Evolutionary conservation across 164 flowering plant genomes (phyloP).

Genomic region (Pachysandra terminalis): DNA sequence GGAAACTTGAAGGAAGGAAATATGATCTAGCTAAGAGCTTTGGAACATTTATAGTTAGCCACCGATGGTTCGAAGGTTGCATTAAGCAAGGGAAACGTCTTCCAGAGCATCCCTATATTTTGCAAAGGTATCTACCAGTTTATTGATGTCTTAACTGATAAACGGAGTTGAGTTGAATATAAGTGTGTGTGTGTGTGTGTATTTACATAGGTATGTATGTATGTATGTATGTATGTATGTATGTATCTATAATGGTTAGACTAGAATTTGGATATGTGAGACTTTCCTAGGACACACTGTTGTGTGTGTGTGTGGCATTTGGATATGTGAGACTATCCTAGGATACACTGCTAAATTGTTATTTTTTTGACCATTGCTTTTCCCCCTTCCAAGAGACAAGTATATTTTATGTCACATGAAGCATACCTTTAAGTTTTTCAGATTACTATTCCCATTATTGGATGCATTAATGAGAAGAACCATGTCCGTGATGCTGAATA

Average conservation of each 20-base stretch:
- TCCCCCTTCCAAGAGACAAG: too few species aligned
- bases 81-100: constrained; percentile 61
- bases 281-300: too few species aligned
- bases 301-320: too few species aligned
- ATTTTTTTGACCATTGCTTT: too few species aligned
- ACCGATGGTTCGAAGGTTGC: constrained; percentile 89
- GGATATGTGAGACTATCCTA: background rate
- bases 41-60: constrained; percentile 55
- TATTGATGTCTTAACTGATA: background rate
- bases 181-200: too few species aligned
- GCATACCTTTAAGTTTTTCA: background rate
- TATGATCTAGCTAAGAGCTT: constrained; percentile 60
- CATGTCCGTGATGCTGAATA: background rate
- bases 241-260: too few species aligned
- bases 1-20: constrained; percentile 77
- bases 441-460: too few species aligned
- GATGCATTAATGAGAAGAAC: background rate
- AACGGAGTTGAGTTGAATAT: too few species aligned
- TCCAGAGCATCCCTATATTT: constrained; percentile 52
- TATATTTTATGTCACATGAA: background rate
- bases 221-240: too few species aligned
- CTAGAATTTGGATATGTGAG: too few species aligned
- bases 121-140: constrained; percentile 40
- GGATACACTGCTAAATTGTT: too few species aligned
- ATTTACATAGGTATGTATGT: too few species aligned